Evolutionary conservation across 441 rosid genomes (phyloP).

Genomic region (Melastoma candidum): DNA sequence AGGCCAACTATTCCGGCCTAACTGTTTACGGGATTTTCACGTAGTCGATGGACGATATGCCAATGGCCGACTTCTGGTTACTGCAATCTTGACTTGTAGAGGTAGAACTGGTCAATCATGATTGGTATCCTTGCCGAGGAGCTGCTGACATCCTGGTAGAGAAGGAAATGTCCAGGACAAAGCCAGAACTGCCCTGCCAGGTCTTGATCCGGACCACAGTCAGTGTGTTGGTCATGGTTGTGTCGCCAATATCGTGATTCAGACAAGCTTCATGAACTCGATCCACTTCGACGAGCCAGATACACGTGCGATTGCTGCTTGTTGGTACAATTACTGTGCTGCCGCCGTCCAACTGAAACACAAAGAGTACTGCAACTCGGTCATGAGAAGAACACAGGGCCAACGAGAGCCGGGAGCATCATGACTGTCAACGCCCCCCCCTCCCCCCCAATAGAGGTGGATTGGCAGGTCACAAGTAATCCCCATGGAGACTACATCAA

Average conservation of each 20-base stretch:
- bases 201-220: conserved; percentile 16
- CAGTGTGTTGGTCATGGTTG: conserved; percentile 5
- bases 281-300: conserved; percentile 12
- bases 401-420: background rate
- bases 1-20: conserved; percentile 13
- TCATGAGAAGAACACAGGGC: conserved; percentile 6
- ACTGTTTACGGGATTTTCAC: conserved; percentile 13
- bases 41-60: conserved; percentile 13
- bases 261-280: conserved; percentile 8
- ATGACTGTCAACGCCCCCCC: background rate
- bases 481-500: background rate
- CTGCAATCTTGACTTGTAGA: conserved; percentile 8
- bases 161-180: conserved; percentile 14
- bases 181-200: conserved; percentile 21
- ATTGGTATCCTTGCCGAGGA: conserved; percentile 12
- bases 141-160: conserved; percentile 9
- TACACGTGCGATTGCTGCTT: conserved; percentile 8
- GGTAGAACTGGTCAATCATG: conserved; percentile 16
- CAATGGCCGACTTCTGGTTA: conserved; percentile 14
- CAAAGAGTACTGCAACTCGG: conserved; percentile 4
- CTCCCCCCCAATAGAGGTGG: background rate
- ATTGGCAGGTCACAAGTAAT: conserved; percentile 1
- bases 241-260: conserved; percentile 11
- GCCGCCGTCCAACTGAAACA: conserved; percentile 13
- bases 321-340: conserved; percentile 15